Evolutionary conservation across 164 flowering plant species (phyloP), one percentile per base, ranked within the genome.

Genomic region (Umbilicus rupestris): DNA sequence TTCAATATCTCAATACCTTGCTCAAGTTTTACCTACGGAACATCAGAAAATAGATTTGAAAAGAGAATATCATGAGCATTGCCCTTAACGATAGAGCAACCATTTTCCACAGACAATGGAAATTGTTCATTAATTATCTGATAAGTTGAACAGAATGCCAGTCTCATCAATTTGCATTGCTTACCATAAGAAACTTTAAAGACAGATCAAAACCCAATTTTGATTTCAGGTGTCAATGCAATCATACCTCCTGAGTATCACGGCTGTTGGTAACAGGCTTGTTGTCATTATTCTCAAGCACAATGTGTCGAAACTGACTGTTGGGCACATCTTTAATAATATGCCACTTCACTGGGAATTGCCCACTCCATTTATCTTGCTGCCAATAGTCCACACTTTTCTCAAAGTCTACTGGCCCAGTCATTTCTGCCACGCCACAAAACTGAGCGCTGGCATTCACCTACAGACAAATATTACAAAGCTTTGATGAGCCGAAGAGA

Each of bases 211-310:
- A 5, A 5, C 31, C 10, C 60, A 55, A 52, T 24, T 22, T 52
- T 20, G 14, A 30, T 52, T 55, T 26, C 33, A 55, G 60, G 35
- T 28, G 17, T 12, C 44, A 41, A 9, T 41, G 44, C 6, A 14
- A 41, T 12, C 31, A 28, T 78, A 92, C 97, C 96, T 93, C 96
- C 66, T 93, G 98, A 37, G 98, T 87, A 73, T 93, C 98, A 64
- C 98, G 81, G 66, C 98, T 90, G 78, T 90, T 89, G 30, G 97
- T 93, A 26, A 93, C 98, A 50, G 98, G 98, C 84, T 90, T 93
- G 69, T 86, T 87, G 66, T 93, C 98, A 76, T 93, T 93, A 78
- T 90, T 89, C 75, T 90, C 96, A 19, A 93, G 85, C 31, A 87
- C 74, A 69, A 93, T 93, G 78, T 90, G 97, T 26, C 91, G 87